Base-by-base conservation (phyloP, 2,329 filamentous ascomycete species). In the Aspergillus flavus region DNA sequence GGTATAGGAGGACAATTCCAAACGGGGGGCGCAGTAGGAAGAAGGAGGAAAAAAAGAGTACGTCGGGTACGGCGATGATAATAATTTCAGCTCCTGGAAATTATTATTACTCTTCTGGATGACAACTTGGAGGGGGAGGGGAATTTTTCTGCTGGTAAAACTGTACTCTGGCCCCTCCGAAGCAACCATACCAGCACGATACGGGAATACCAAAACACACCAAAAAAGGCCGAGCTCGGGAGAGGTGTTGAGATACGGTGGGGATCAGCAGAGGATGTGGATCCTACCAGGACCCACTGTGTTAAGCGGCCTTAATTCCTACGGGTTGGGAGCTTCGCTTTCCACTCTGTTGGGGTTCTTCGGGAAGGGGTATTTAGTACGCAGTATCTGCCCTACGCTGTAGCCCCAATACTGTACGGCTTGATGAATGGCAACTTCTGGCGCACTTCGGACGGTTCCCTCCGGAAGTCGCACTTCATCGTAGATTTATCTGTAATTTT, bases 331-430 rank as follows among this genome's bases (percentile, higher is more conserved):
- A 61, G 61, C 61, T 55, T 21, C 7, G 30, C 32, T 36, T 39
- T 55, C n/a, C 32, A 55, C 52, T 55, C 32, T 41, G 64, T 68
- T 68, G 66, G 66, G 65, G 66, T 64, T 66, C 59, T 55, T 63
- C 65, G 62, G 63, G 28, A 41, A 56, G 60, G 54, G 32, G 61
- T 66, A 69, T 66, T 70, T 69, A 64, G 64, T 50, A 63, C 48
- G 57, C 68, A 69, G 68, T 69, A 70, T 69, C 62, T 54, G 61
- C 68, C 68, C 67, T 70, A 70, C 68, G 68, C 68, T 61, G 68
- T 70, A 70, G 67, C 62, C 67, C 65, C 63, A 69, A 68, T 69
- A 70, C 68, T 69, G 67, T 61, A 60, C 34, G 46, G 61, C 61
- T 46, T 52, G 5, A 32, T 56, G 58, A 62, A 23, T 32, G 26